These are phyloP conservation scores for Mortierella sp. DNA, from an alignment of 371 early-diverging fungal species.

Conservation along the genomic window DNA sequence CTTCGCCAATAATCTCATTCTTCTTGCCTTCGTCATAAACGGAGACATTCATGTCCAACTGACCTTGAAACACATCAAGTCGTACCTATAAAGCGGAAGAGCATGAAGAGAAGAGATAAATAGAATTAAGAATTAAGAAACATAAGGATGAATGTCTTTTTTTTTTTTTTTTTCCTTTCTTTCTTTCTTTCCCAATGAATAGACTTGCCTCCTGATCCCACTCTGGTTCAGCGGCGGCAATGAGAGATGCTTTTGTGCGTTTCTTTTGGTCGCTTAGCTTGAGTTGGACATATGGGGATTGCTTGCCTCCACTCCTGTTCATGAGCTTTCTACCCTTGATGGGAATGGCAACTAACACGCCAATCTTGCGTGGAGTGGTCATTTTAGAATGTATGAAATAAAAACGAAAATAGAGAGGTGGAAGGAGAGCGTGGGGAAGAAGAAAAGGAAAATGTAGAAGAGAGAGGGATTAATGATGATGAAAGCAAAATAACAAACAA, in stretches of 20 bases:
- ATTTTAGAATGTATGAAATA: not conserved
- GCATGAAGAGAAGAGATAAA: not conserved
- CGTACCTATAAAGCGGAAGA: constrained; percentile 26
- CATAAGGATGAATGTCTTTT: not conserved
- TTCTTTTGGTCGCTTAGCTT: constrained; percentile 52
- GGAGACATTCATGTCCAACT: constrained; percentile 48
- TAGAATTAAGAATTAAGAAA: not conserved
- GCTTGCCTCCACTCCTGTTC: constrained; percentile 53
- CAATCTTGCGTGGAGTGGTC: constrained; percentile 33
- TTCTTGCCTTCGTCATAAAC: constrained; percentile 56
- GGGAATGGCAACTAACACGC: constrained; percentile 52
- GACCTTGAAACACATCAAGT: constrained; percentile 50
- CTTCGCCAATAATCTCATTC: constrained; percentile 53
- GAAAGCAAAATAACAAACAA: too few species aligned
- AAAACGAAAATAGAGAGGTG: not conserved
- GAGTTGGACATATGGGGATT: constrained; percentile 56
- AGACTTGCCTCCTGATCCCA: constrained; percentile 58
- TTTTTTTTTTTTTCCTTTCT: not conserved
- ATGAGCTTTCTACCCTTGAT: constrained; percentile 57
- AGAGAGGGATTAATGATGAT: too few species aligned
- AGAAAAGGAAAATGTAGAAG: too few species aligned
- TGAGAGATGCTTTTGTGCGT: constrained; percentile 50
- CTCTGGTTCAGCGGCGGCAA: constrained; percentile 52
- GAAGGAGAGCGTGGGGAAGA: not conserved
- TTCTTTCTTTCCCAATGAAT: not conserved